Evolutionary conservation across 495 filamentous ascomycete species (phyloP).

Genomic region (Aspergillus diversus): DNA sequence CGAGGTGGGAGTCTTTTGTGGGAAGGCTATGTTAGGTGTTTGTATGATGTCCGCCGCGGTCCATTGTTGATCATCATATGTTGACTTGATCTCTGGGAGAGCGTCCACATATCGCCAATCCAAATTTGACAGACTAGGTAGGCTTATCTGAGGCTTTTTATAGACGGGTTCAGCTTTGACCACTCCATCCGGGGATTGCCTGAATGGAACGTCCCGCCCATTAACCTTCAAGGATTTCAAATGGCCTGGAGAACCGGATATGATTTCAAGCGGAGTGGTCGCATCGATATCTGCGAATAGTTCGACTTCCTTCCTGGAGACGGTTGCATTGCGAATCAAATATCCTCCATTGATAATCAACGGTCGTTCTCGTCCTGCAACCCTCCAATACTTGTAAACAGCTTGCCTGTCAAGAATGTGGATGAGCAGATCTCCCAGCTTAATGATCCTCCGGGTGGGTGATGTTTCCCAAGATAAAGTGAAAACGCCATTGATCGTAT

Average conservation of each 20-base stretch:
- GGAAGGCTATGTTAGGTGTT: conserved; percentile 60
- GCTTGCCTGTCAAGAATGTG: conserved; percentile 59
- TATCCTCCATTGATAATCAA: conserved; percentile 27
- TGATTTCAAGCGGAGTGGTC: conserved; percentile 9
- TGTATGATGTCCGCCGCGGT: conserved; percentile 47
- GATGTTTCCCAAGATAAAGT: conserved; percentile 56
- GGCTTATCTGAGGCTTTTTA: conserved; percentile 41
- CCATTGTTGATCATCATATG: conserved; percentile 69
- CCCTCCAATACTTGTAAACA: conserved; percentile 72
- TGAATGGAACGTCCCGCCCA: conserved; percentile 36
- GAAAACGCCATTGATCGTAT: conserved; percentile 31
- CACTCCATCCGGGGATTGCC: conserved; percentile 38
- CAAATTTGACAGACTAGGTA: conserved; percentile 57
- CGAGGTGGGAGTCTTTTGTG: too few species aligned
- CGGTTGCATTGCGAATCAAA: conserved; percentile 7
- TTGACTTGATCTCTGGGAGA: conserved; percentile 62
- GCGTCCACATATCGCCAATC: conserved; percentile 68
- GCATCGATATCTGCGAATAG: conserved; percentile 14
- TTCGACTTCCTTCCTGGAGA: background rate
- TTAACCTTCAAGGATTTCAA: conserved; percentile 49
- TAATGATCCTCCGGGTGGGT: conserved; percentile 45
- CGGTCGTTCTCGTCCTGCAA: too few species aligned
- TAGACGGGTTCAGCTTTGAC: conserved; percentile 47
- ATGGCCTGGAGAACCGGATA: conserved; percentile 1
- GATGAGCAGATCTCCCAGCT: conserved; percentile 51